These are phyloP conservation scores for Acanthamoeba lenticulata DNA, from an alignment of 208 protist genomes.

Conservation along the genomic window DNA sequence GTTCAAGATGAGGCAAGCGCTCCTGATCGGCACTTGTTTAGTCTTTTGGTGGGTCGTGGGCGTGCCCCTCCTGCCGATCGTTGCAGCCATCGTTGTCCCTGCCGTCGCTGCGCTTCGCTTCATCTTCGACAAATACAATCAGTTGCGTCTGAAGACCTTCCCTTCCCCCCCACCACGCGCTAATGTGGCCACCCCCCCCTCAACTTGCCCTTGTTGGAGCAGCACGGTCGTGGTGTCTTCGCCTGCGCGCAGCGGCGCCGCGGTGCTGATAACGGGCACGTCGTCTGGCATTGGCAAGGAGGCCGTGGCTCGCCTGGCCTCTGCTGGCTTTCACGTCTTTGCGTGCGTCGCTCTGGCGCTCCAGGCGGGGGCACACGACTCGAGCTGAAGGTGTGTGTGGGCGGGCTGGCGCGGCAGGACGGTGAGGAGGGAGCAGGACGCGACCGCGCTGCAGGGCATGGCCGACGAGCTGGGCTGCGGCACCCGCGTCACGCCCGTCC, in stretches of 20 bases:
- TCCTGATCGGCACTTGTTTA: not conserved
- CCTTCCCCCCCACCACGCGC: not conserved
- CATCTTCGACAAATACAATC: not conserved
- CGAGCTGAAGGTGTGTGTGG: not conserved
- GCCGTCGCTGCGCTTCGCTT: not conserved
- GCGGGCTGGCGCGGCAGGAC: not conserved
- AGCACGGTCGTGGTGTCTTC: slow-evolving; percentile 10
- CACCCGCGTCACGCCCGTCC: not conserved
- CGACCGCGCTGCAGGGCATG: not conserved
- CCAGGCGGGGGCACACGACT: not conserved
- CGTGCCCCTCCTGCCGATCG: not conserved
- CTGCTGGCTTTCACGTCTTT: slow-evolving; percentile 8
- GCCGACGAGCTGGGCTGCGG: not conserved
- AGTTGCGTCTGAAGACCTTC: not conserved
- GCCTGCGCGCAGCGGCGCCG: not conserved
- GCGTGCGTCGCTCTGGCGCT: not conserved
- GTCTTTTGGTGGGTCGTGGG: slow-evolving; percentile 12
- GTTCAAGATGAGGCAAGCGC: not conserved
- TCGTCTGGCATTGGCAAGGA: slow-evolving; percentile 14
- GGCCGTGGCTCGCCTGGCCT: not conserved
- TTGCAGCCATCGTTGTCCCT: not conserved
- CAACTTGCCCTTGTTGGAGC: not conserved
- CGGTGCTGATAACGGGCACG: slow-evolving; percentile 13
- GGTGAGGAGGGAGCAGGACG: not conserved
- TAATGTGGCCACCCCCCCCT: too few species aligned